These are phyloP conservation scores for Jaltomata sinuosa DNA, from an alignment of 257 asterid genomes.

Conservation along the genomic window DNA sequence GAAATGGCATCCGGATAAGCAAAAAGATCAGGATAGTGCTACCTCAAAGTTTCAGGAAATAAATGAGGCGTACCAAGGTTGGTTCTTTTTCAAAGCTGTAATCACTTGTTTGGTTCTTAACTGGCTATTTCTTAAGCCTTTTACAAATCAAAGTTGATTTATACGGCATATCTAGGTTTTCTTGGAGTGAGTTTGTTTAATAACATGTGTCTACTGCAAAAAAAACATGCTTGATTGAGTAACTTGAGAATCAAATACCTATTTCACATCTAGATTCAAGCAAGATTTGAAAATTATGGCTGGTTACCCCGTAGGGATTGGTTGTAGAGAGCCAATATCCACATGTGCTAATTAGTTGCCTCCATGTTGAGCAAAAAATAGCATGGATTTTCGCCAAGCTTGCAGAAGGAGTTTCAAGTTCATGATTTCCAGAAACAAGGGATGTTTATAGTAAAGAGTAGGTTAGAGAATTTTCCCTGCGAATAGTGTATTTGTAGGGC, in stretches of 20 bases:
- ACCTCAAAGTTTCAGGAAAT: constrained; percentile 89
- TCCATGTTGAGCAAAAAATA: not conserved
- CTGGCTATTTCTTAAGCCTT: not conserved
- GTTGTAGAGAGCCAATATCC: not conserved
- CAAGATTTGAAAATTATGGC: not conserved
- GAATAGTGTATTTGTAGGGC: not conserved
- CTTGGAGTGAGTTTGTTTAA: not conserved
- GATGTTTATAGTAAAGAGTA: not conserved
- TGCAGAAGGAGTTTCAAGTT: not conserved
- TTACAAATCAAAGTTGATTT: not conserved
- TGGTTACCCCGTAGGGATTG: not conserved
- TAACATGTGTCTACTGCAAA: not conserved
- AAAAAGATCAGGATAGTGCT: constrained; percentile 49
- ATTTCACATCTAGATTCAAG: not conserved
- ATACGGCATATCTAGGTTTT: not conserved
- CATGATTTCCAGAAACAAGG: not conserved
- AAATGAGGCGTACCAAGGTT: constrained; percentile 86
- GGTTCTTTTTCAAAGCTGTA: not conserved
- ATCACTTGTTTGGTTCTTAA: not conserved
- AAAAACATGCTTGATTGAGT: not conserved
- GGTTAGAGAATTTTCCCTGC: not conserved
- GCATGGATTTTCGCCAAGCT: not conserved
- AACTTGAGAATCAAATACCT: not conserved
- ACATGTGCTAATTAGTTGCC: not conserved
- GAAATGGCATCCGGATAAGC: constrained; percentile 99